phyloP scores from a whole-genome alignment of 2,329 filamentous ascomycete genomes.

The Penicillium polonicum region DNA sequence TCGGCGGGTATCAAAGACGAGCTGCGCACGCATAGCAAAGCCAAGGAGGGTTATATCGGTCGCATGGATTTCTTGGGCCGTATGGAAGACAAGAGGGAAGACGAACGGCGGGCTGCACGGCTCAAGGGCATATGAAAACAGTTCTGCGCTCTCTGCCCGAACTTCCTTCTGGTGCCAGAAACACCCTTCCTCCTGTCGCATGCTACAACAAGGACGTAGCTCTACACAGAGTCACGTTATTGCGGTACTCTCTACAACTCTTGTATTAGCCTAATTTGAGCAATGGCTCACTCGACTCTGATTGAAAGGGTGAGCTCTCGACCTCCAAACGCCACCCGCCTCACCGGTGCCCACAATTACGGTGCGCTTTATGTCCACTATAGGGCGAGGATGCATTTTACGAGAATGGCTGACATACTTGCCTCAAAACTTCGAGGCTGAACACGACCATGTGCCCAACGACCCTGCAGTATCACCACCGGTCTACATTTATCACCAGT shows the following conservation, averaged over 20 bases:
- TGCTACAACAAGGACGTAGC: not conserved
- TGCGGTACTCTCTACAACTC: not conserved
- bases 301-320: not conserved
- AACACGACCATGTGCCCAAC: not conserved
- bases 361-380: not conserved
- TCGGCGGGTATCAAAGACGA: constrained; percentile 61
- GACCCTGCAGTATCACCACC: not conserved
- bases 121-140: constrained; percentile 39
- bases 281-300: not conserved
- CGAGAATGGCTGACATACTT: not conserved
- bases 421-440: not conserved
- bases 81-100: constrained; percentile 56
- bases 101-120: constrained; percentile 54
- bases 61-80: constrained; percentile 63
- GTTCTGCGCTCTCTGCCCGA: not conserved
- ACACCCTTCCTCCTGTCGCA: not conserved
- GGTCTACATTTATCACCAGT: not conserved
- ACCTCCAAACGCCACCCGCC: not conserved
- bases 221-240: not conserved
- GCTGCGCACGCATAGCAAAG: constrained; percentile 60
- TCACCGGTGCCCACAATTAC: not conserved
- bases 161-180: not conserved
- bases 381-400: not conserved
- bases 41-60: constrained; percentile 60
- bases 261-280: not conserved